Percentiles rank a stretch among this genome's conserved stretches.
phyloP scores from a whole-genome alignment of 805 yeast species.

The Cyberlindnera misumaiensis region DNA sequence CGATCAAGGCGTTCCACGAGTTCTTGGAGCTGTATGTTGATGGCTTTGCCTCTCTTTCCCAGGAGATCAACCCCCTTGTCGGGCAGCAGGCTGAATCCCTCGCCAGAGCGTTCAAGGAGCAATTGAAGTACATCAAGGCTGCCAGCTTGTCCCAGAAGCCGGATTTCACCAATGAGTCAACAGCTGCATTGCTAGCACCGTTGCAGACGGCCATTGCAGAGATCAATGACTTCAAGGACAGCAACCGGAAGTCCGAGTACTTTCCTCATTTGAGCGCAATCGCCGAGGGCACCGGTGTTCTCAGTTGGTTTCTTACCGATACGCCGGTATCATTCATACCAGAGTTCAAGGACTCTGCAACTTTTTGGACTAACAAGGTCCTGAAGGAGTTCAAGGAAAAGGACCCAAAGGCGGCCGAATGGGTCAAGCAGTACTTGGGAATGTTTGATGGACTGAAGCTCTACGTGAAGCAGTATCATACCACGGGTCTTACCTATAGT shows the following conservation, averaged over 20 bases:
- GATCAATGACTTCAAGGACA: slow-evolving; percentile 63
- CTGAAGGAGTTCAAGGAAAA: slow-evolving; percentile 75
- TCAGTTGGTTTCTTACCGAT: slow-evolving; percentile 82
- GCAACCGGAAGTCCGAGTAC: slow-evolving; percentile 58
- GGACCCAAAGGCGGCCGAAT: slow-evolving; percentile 62
- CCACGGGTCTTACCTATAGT: slow-evolving; percentile 84
- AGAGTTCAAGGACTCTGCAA: slow-evolving; percentile 86
- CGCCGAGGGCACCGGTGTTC: slow-evolving; percentile 82
- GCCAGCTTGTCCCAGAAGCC: slow-evolving; percentile 63
- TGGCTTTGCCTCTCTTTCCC: slow-evolving; percentile 53
- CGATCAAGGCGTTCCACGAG: slow-evolving; percentile 46
- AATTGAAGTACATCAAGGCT: slow-evolving; percentile 51
- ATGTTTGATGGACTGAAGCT: slow-evolving; percentile 64
- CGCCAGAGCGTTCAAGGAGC: slow-evolving; percentile 48
- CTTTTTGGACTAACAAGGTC: slow-evolving; percentile 90
- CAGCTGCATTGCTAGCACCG: slow-evolving; percentile 56
- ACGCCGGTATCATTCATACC: slow-evolving; percentile 72
- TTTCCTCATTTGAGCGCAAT: slow-evolving; percentile 74
- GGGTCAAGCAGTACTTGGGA: slow-evolving; percentile 66
- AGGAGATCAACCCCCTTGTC: slow-evolving; percentile 48
- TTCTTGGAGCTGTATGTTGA: slow-evolving; percentile 46
- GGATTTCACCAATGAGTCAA: slow-evolving; percentile 44
- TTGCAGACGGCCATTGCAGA: slow-evolving; percentile 53
- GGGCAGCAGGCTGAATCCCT: slow-evolving; percentile 46
- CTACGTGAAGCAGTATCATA: slow-evolving; percentile 71